Evolutionary conservation across 768 basidiomycete species (phyloP), one percentile per base, ranked within the genome.

Genomic region (Paxillus ammoniavirescens): DNA sequence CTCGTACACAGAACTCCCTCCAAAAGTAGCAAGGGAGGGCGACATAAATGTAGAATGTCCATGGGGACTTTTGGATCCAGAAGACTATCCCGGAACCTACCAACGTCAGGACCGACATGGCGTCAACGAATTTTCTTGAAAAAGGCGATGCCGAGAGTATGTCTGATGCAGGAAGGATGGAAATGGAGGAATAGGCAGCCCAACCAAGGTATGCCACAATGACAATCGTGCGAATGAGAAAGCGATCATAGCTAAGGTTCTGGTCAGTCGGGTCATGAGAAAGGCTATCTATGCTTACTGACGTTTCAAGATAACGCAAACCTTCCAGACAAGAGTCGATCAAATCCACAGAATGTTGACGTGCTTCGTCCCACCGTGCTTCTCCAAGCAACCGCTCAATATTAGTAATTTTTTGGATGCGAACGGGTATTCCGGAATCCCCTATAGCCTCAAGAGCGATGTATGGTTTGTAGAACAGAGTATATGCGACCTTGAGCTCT

Each of bases 11-110:
- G 37, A 83, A 82, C 49, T 78, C 81, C 31, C 75, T 75, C 89
- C 89, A 91, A 66, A 93, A 93, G 70, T 82, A 91, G 31, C 80
- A 77, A 0, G 91, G 89, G 56, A 92, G 92, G 4, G 77, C 65
- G 35, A 84, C 77, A 62, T 94, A 94, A 40, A 89, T 52, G 63
- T 87, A 92, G 61, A 90, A 89, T 4, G 83, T 82, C 79, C 77
- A 81, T 0, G 90, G 87, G 0, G 84, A 82, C 21, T 67, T 72
- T 62, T 92, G 88, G n/a, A 84, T 41, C 37, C 73, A 74, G 63
- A 91, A 90, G 10, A 78, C 61, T 0, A 48, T 52, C 73, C 79
- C 83, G 49, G 78, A 82, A 14, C 52, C 60, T 7, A 62, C 44
- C 37, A 75, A 60, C 2, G 63, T 66, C 8, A 70, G 23, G 7